Evolutionary conservation across 371 early-diverging fungal genomes (phyloP), one percentile per base, ranked within the genome.

Genomic region (Rhizomucor pusillus): DNA sequence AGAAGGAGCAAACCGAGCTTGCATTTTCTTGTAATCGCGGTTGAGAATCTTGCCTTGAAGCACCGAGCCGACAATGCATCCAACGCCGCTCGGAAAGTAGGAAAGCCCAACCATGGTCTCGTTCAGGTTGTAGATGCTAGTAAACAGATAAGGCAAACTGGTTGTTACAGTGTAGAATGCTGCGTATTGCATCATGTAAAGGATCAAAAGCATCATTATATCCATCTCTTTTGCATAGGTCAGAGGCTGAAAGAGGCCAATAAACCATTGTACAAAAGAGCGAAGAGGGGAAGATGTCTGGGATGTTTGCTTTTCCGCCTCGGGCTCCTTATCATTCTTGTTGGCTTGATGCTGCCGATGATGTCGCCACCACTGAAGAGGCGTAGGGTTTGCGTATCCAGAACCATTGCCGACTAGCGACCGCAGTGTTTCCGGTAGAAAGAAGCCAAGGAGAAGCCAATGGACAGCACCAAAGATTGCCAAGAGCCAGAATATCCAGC

Each of bases 391-490:
- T 2, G 69, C 71, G 40, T 70, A 66, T 0, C 70, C 65, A 16
- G 71, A 70, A 2, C 77, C 73, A 43, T 73, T 61, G 3, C 71
- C 68, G 1, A 81, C 84, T 3, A 83, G 58, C 0, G 77, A 62
- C 16, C 82, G 71, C 22, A 85, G 45, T 0, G 75, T 75, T 46
- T 75, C 75, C 0, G 69, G 72, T 0, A 75, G 34, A 51, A 63
- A 55, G 39, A 71, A 55, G 1, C 47, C 41, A 10, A 69, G 53
- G 13, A 56, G 13, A 3, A 55, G 34, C 5, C 63, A 45, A 33
- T 62, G 29, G 14, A 49, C 12, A 13, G 48, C 50, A 10, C 67
- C 67, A 23, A 67, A 12, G 3, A 69, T 63, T 0, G 59, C 40
- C 6, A 70, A 19, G 10, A 70, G 43, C 75, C 75, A 69, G 58